A percentile compares a stretch with the other conserved stretches of the same genome.
phyloP scores from a whole-genome alignment of 495 filamentous ascomycete species.

The Pyrenula aspistea region DNA sequence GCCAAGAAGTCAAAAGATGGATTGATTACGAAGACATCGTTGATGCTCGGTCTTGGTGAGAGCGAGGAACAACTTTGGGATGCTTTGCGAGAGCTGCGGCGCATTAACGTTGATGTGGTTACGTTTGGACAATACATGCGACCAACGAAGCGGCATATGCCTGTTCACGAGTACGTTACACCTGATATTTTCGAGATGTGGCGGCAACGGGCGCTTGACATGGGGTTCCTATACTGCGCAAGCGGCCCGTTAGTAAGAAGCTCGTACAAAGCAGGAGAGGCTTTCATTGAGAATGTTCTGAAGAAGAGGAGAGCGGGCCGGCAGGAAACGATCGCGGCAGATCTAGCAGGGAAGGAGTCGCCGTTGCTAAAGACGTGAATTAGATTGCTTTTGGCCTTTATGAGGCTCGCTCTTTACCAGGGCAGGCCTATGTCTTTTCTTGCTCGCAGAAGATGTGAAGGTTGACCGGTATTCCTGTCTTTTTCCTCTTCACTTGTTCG shows the following conservation, averaged over 20 bases:
- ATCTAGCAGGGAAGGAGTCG: not conserved
- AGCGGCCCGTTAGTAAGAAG: constrained; percentile 86
- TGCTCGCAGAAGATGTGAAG: no score
- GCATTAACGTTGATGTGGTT: constrained; percentile 76
- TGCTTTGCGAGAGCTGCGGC: constrained; percentile 67
- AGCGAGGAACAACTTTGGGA: constrained; percentile 80
- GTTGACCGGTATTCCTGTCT: no score
- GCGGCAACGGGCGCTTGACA: constrained; percentile 77
- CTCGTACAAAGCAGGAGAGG: constrained; percentile 94
- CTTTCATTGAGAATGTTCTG: constrained; percentile 96
- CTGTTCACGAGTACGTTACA: constrained; percentile 86
- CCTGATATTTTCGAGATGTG: constrained; percentile 84
- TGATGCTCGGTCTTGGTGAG: constrained; percentile 94
- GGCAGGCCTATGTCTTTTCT: no score
- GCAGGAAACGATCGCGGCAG: not conserved
- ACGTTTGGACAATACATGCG: constrained; percentile 99
- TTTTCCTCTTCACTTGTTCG: no score
- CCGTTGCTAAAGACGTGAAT: not conserved
- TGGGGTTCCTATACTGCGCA: constrained; percentile 95
- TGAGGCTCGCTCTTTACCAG: no score
- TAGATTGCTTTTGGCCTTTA: not conserved
- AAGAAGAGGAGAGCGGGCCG: constrained; percentile 50
- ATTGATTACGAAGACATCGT: constrained; percentile 91
- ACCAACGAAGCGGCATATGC: constrained; percentile 93
- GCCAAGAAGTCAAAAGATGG: constrained; percentile 64